Evolutionary conservation across 2,329 filamentous ascomycete genomes (phyloP).

Genomic region (Cytospora mali): DNA sequence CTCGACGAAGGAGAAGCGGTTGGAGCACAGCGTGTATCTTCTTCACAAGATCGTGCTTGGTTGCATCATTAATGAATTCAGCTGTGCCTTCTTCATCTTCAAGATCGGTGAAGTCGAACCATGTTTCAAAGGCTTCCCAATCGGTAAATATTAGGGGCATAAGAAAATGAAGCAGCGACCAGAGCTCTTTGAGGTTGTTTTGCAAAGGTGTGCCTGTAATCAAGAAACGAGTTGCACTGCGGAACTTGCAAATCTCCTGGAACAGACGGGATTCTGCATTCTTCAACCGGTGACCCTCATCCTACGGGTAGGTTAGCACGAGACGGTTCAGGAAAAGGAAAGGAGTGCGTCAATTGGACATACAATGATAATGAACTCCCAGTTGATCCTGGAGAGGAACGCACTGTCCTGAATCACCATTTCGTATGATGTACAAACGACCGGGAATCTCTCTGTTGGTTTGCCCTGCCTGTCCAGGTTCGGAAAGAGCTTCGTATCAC

Average conservation of each 20-base stretch:
- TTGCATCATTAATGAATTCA: constrained; percentile 76
- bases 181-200: constrained; percentile 92
- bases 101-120: constrained; percentile 96
- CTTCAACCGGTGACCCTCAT: constrained; percentile 96
- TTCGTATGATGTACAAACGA: constrained; percentile 94
- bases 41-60: constrained; percentile 76
- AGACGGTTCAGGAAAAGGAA: background rate
- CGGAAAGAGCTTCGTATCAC: constrained; percentile 69
- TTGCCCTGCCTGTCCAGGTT: constrained; percentile 61
- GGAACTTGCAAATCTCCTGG: constrained; percentile 83
- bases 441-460: constrained; percentile 72
- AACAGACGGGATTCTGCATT: constrained; percentile 94
- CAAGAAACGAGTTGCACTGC: constrained; percentile 84
- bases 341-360: constrained; percentile 36
- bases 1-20: constrained; percentile 80
- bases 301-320: constrained; percentile 49
- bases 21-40: constrained; percentile 94
- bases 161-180: constrained; percentile 92
- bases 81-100: constrained; percentile 80
- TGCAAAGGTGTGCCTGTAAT: constrained; percentile 95
- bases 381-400: constrained; percentile 79
- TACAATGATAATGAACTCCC: constrained; percentile 97
- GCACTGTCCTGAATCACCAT: constrained; percentile 91
- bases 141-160: constrained; percentile 92
- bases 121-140: constrained; percentile 88